Conservation (phyloP, 306 rosid genomes). For the Sesbania bispinosa region DNA sequence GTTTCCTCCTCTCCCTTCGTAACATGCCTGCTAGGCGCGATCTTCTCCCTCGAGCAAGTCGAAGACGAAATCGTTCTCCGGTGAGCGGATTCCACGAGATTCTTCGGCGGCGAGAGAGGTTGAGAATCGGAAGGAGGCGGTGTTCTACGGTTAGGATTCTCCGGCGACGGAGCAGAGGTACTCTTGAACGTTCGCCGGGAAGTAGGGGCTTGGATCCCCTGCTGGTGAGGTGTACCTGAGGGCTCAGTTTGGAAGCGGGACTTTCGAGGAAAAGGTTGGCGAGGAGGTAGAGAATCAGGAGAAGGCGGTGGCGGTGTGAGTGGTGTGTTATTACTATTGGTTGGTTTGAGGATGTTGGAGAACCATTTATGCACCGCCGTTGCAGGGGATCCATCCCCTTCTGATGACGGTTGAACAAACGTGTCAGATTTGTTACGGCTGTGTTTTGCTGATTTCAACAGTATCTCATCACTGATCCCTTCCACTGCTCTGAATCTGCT, state of each 20-base stretch:
- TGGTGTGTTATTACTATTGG: neutral
- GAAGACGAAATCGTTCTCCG: slow-evolving; percentile 58
- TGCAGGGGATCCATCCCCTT: slow-evolving; percentile 43
- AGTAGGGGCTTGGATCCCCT: slow-evolving; percentile 34
- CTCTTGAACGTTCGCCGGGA: slow-evolving; percentile 38
- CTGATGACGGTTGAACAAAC: neutral
- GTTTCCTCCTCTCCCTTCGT: slow-evolving; percentile 15
- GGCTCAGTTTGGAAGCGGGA: slow-evolving; percentile 69
- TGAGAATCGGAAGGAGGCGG: neutral
- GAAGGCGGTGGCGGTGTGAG: neutral
- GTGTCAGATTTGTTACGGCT: slow-evolving; percentile 60
- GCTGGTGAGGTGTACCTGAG: slow-evolving; percentile 45
- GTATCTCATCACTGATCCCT: slow-evolving; percentile 69
- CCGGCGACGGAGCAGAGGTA: slow-evolving; percentile 15
- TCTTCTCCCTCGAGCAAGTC: slow-evolving; percentile 53
- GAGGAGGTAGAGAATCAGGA: slow-evolving; percentile 36
- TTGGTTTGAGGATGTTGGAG: slow-evolving; percentile 52
- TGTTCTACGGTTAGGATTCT: slow-evolving; percentile 28
- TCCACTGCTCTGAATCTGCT: slow-evolving; percentile 49
- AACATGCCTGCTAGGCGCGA: slow-evolving; percentile 14
- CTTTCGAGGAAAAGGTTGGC: slow-evolving; percentile 39
- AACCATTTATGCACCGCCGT: slow-evolving; percentile 61
- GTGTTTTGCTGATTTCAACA: slow-evolving; percentile 57
- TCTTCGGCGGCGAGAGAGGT: slow-evolving; percentile 73
- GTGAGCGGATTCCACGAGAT: slow-evolving; percentile 52